phyloP scores from a whole-genome alignment of 768 basidiomycete genomes.

The Calocybe gangraenosa region DNA sequence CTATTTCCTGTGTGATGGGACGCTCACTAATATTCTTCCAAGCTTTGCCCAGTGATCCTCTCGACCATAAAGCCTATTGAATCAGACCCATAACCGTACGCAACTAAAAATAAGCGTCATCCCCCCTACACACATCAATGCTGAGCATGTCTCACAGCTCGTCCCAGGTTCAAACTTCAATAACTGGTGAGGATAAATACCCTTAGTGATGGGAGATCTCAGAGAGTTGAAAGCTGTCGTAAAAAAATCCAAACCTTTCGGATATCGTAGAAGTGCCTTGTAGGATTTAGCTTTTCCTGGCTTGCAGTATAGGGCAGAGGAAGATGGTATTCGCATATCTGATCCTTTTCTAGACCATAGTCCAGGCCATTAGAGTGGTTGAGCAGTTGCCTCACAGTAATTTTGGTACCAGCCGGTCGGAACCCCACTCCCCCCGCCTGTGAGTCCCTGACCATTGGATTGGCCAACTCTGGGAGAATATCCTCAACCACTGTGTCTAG shows the following conservation, averaged over 20 bases:
- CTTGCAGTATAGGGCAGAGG: conserved; percentile 3
- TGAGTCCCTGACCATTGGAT: conserved; percentile 15
- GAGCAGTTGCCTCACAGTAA: conserved; percentile 19
- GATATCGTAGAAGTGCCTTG: conserved; percentile 12
- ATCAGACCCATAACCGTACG: conserved; percentile 22
- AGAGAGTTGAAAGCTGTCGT: neutral
- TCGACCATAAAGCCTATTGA: conserved; percentile 26
- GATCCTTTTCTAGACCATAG: conserved; percentile 10
- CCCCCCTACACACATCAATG: too few relatives aligned
- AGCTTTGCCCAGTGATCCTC: conserved; percentile 19
- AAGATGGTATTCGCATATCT: conserved; percentile 4
- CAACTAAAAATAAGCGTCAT: conserved; percentile 11
- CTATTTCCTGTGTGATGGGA: too few relatives aligned
- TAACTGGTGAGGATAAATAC: conserved; percentile 18
- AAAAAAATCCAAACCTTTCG: conserved; percentile 12
- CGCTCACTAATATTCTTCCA: conserved; percentile 14
- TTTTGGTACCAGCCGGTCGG: neutral
- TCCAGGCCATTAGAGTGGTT: conserved; percentile 23
- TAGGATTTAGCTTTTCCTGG: conserved; percentile 16
- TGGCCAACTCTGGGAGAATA: conserved; percentile 26
- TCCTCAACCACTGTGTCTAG: conserved; percentile 24
- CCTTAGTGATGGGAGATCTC: conserved; percentile 10
- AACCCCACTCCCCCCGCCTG: neutral
- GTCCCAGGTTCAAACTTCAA: conserved; percentile 26
- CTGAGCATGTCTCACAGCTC: conserved; percentile 24